phyloP scores from a whole-genome alignment of 768 basidiomycete genomes.

The Panaeolus cyanescens region DNA sequence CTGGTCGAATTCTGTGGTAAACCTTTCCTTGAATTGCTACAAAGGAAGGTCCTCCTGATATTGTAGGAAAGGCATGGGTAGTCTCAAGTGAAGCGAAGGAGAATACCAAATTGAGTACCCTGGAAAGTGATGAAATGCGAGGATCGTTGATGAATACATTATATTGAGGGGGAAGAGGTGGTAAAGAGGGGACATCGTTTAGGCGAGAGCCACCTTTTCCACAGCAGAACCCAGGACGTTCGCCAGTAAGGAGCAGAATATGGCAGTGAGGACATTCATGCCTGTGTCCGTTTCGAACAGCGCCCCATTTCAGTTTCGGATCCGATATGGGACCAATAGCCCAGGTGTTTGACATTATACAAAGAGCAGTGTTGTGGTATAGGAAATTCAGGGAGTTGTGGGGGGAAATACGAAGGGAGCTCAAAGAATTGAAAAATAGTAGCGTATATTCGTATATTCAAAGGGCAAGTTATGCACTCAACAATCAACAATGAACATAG shows the following conservation, averaged over 20 bases:
- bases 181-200: slow-evolving; percentile 15
- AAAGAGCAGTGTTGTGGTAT: too few relatives aligned
- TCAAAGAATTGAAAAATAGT: too few relatives aligned
- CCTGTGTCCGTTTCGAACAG: not conserved
- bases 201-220: slow-evolving; percentile 21
- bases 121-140: slow-evolving; percentile 22
- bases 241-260: slow-evolving; percentile 27
- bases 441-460: too few relatives aligned
- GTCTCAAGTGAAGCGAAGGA: slow-evolving; percentile 31
- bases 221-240: slow-evolving; percentile 31
- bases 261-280: slow-evolving; percentile 20
- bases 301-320: slow-evolving; percentile 11
- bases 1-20: slow-evolving; percentile 30
- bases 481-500: too few relatives aligned
- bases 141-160: slow-evolving; percentile 23
- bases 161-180: slow-evolving; percentile 28
- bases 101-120: slow-evolving; percentile 29
- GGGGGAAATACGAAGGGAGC: too few relatives aligned
- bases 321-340: slow-evolving; percentile 9
- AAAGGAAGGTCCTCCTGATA: slow-evolving; percentile 1
- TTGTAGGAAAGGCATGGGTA: slow-evolving; percentile 21
- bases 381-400: too few relatives aligned
- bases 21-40: slow-evolving; percentile 30
- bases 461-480: too few relatives aligned
- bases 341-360: not conserved